A percentile compares a stretch with the other conserved stretches of the same genome.
Conservation (phyloP, 2,329 filamentous ascomycete species). For the Diplodia mutila region DNA sequence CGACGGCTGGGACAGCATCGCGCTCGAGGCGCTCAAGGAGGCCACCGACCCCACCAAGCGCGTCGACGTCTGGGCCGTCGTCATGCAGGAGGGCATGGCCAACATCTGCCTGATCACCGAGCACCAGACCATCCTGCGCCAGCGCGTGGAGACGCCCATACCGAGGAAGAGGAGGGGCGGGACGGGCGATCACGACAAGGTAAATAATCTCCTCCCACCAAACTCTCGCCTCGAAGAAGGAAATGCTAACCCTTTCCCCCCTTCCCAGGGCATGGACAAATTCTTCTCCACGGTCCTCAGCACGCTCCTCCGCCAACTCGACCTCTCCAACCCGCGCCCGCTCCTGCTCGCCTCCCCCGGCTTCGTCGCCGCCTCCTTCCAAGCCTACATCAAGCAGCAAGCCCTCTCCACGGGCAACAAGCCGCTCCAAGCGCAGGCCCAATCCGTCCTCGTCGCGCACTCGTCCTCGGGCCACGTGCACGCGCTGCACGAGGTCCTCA, state of each 20-base stretch:
- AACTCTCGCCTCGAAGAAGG: neutral
- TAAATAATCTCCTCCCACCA: neutral
- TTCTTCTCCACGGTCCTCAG: constrained; percentile 81
- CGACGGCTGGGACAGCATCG: constrained; percentile 87
- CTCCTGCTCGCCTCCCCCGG: constrained; percentile 87
- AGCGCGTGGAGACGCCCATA: constrained; percentile 68
- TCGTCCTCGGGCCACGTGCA: constrained; percentile 85
- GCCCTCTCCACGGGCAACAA: constrained; percentile 74
- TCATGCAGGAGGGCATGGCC: constrained; percentile 87
- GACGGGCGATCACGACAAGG: constrained; percentile 66
- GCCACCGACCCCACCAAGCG: constrained; percentile 77
- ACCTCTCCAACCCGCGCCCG: constrained; percentile 70
- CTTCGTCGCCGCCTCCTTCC: constrained; percentile 81
- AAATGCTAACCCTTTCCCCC: too few species aligned
- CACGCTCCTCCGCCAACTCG: constrained; percentile 76
- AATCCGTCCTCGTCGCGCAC: constrained; percentile 74
- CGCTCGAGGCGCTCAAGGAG: constrained; percentile 75
- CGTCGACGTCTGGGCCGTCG: constrained; percentile 83
- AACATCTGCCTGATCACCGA: constrained; percentile 84
- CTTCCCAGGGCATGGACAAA: constrained; percentile 61
- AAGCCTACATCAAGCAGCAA: constrained; percentile 68
- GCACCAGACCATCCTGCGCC: constrained; percentile 75
- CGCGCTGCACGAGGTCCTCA: constrained; percentile 83
- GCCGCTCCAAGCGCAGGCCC: constrained; percentile 64
- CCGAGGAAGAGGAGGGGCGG: constrained; percentile 68